A percentile compares a stretch with the other conserved stretches of the same genome.
Evolutionary conservation across 768 basidiomycete species (phyloP).

Genomic region (Cytidiella melzeri): DNA sequence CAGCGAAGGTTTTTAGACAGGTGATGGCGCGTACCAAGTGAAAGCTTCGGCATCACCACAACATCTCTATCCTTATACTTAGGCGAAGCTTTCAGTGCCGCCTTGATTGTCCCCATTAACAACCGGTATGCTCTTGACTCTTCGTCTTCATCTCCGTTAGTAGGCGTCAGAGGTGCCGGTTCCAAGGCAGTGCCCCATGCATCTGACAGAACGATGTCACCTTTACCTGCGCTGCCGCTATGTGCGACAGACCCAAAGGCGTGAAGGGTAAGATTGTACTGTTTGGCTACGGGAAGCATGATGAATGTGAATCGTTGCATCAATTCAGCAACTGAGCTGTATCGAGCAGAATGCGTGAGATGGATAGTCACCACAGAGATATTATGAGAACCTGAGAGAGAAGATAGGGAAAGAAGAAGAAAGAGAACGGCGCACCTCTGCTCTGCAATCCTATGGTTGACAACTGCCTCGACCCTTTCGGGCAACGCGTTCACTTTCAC

Average conservation of each 20-base stretch:
- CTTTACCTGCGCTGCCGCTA: conserved; percentile 17
- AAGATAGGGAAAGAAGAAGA: conserved; percentile 9
- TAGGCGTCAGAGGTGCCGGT: conserved; percentile 55
- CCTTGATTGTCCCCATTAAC: conserved; percentile 29
- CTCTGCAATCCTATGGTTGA: conserved; percentile 64
- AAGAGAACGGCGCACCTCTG: conserved; percentile 15
- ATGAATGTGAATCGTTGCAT: conserved; percentile 27
- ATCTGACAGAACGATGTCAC: conserved; percentile 39
- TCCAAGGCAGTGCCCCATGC: conserved; percentile 44
- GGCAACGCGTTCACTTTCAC: conserved; percentile 63
- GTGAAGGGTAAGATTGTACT: conserved; percentile 52
- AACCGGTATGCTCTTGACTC: conserved; percentile 24
- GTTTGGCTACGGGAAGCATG: conserved; percentile 37
- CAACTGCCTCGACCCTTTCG: conserved; percentile 59
- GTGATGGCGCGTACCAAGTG: conserved; percentile 5
- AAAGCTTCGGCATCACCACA: conserved; percentile 5
- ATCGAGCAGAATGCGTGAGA: no score
- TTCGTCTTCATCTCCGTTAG: conserved; percentile 24
- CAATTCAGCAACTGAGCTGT: conserved; percentile 18
- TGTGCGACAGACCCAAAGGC: conserved; percentile 47
- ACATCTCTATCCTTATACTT: conserved; percentile 2
- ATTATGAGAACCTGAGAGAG: not conserved
- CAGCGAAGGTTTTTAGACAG: no score
- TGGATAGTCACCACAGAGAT: no score
- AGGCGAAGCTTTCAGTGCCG: conserved; percentile 35